Base-by-base conservation (phyloP, 306 rosid species). In the Quercus gilva region DNA sequence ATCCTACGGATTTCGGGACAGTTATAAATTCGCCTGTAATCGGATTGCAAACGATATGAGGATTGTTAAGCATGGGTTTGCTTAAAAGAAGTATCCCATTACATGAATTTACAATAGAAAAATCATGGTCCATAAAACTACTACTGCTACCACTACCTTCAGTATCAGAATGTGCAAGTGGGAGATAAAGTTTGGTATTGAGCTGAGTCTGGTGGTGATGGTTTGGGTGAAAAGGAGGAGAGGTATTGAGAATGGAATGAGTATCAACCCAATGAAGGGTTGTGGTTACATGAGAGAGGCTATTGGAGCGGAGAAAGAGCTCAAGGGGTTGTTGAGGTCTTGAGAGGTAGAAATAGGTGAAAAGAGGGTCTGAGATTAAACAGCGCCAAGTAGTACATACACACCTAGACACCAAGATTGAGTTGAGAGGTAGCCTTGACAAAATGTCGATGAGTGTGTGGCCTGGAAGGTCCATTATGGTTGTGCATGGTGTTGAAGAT, bases 11-110 rank as follows among this genome's bases (percentile, higher is more conserved):
- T 15, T 26, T 64, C 1, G 74, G 74, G 56, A 76, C 14, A 19
- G 17, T 65, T 5, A 76, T 49, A 58, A 11, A 53, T 73, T 76
- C 80, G 21, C 80, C 65, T 6, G 70, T 51, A 53, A 76, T 25
- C 4, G 80, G 80, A 65, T 76, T 76, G 80, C 80, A 65, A 19
- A 76, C 61, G 15, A 43, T 29, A 29, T 10, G 35, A 17, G 78
- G 78, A 52, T 75, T 6, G 37, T 64, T 31, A 23, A 43, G 43
- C 26, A 26, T 28, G 56, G 79, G 8, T 1, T 57, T 41, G 19
- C 33, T 29, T n/a, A 65, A 65, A 61, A 69, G 60, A 37, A 77
- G 28, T 19, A 77, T 7, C 1, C 81, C 81, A 57, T 77, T 77
- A 52, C 81, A 77, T 5, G 69, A 53, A 73, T 77, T 55, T 15